phyloP scores from a whole-genome alignment of 495 filamentous ascomycete genomes.

The Hypomontagnella submonticulosa region DNA sequence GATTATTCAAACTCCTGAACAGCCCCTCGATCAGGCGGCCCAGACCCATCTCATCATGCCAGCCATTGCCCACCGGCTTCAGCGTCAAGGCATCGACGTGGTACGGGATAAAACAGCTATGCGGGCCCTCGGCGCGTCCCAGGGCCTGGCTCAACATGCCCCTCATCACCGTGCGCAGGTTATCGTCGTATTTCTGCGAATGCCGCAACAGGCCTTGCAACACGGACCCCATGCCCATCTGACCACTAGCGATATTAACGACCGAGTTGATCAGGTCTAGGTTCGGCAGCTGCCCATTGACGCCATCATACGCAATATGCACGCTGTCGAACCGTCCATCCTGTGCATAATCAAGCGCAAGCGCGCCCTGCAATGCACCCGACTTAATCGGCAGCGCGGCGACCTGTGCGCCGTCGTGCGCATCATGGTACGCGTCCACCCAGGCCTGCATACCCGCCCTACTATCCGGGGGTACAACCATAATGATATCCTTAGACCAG shows the following conservation, averaged over 20 bases:
- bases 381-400: conserved; percentile 88
- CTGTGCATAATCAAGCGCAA: conserved; percentile 93
- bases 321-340: conserved; percentile 83
- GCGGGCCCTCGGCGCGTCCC: conserved; percentile 89
- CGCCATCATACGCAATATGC: conserved; percentile 93
- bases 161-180: conserved; percentile 88
- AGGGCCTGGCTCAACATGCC: conserved; percentile 94
- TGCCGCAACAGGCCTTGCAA: conserved; percentile 91
- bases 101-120: conserved; percentile 96
- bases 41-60: conserved; percentile 97
- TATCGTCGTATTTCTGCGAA: conserved; percentile 80
- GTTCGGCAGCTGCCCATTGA: conserved; percentile 96
- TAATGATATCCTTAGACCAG: conserved; percentile 98
- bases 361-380: conserved; percentile 89
- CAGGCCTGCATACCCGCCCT: conserved; percentile 92
- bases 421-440: conserved; percentile 96
- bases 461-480: conserved; percentile 89
- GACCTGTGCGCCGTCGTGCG: conserved; percentile 73
- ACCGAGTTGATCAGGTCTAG: conserved; percentile 95
- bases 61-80: conserved; percentile 87
- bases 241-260: conserved; percentile 84
- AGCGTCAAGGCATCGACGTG: conserved; percentile 97
- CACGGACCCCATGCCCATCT: conserved; percentile 86
- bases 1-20: conserved; percentile 92
- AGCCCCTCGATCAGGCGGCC: conserved; percentile 89